Base-by-base conservation (phyloP, 352 stramenopile genomes). In the Saprolegnia diclina region DNA sequence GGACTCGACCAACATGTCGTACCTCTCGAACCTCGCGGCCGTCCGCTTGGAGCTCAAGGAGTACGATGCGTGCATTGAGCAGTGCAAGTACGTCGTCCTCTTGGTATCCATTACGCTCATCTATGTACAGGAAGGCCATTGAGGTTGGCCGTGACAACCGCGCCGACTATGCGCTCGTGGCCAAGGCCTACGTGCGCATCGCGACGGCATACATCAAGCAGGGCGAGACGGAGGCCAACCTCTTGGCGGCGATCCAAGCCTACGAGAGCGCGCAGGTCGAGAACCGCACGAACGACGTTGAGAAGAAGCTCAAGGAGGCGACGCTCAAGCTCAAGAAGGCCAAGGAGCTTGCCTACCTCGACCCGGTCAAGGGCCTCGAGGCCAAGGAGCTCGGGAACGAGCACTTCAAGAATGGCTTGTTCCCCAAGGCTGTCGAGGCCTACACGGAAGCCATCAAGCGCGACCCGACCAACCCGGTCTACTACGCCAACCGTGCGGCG, bases 361-460 rank as follows among this genome's bases (percentile, higher is more conserved):
- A 99, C 74, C 95, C 96, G 18, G 97, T 97, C 56, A 98, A 98
- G 84, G 97, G 93, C 2, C 77, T 98, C 55, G 91, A 96, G 65
- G 97, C 97, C 42, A 99, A 99, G 85, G 97, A 99, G 80, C 83
- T 96, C 62, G 98, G 97, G 65, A 99, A 99, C 77, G 95, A 98
- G 46, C 84, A 90, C 44, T 99, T 99, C 81, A 97, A 98, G 73
- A 84, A 83, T 52, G 91, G 97, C 69, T 83, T 99, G 32, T 99
- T 98, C 80, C 82, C 84, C 11, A 79, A 93, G 67, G 92, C 95
- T 2, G 95, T 99, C 55, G 82, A 91, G 71, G 82, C 92, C 57
- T 98, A 98, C 85, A 96, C 83, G 76, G 97, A 99, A 77, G 98
- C 98, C n/a, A 98, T 99, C 69, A 99, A 99, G 80, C 91, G 97